Evolutionary conservation across 805 yeast species (phyloP).

Genomic region (Kuraishia hungarica): DNA sequence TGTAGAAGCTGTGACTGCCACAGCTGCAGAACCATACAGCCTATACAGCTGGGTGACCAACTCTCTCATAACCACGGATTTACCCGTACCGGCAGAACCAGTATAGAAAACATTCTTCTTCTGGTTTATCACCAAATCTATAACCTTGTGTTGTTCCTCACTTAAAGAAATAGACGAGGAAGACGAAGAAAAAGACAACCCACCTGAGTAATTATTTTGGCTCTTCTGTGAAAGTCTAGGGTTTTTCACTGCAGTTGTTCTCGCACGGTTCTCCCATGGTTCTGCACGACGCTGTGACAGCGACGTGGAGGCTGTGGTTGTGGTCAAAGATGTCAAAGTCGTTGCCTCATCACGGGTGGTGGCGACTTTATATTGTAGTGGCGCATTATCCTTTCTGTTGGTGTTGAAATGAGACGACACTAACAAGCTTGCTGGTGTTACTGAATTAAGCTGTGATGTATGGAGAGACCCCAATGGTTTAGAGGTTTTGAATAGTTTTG

Average conservation of each 20-base stretch:
- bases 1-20: slow-evolving; percentile 78
- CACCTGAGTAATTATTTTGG: not conserved
- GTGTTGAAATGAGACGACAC: not conserved
- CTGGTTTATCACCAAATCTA: slow-evolving; percentile 46
- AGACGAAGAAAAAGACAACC: not conserved
- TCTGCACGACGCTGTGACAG: not conserved
- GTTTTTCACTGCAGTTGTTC: not conserved
- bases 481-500: not conserved
- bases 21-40: slow-evolving; percentile 37
- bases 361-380: not conserved
- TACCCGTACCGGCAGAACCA: slow-evolving; percentile 98
- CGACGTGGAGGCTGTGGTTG: not conserved
- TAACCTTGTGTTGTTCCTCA: slow-evolving; percentile 58
- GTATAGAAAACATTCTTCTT: slow-evolving; percentile 81
- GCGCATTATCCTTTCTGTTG: not conserved
- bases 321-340: not conserved
- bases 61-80: slow-evolving; percentile 71
- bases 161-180: slow-evolving; percentile 15
- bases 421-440: not conserved
- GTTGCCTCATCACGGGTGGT: not conserved
- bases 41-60: slow-evolving; percentile 45
- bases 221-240: not conserved
- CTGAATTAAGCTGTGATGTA: not conserved
- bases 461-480: not conserved
- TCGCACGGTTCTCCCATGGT: not conserved